phyloP scores from a whole-genome alignment of 2,329 filamentous ascomycete species.

The Diaporthe vexans region DNA sequence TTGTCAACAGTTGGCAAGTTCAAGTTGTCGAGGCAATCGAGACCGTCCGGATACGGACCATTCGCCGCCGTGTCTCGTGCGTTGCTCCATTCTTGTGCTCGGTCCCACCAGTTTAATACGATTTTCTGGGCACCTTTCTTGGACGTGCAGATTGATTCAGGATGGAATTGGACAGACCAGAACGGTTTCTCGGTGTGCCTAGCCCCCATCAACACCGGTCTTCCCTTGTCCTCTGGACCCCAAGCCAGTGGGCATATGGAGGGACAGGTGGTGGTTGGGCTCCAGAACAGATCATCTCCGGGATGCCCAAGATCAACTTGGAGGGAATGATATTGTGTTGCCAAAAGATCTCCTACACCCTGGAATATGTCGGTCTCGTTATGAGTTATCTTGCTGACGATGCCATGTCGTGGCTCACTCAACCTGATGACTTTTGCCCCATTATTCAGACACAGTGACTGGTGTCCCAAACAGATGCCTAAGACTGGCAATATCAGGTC shows the following conservation, averaged over 20 bases:
- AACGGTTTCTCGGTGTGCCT: background rate
- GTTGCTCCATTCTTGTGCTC: conserved; percentile 11
- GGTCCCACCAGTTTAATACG: conserved; percentile 10
- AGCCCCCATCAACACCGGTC: background rate
- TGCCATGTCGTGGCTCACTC: conserved; percentile 10
- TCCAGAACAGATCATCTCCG: background rate
- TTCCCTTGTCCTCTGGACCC: background rate
- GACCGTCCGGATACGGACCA: background rate
- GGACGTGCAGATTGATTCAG: background rate
- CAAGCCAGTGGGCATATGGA: background rate
- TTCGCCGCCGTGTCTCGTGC: background rate
- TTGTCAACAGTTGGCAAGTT: too few relatives aligned
- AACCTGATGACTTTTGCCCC: background rate
- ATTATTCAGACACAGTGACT: background rate
- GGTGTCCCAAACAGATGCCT: background rate
- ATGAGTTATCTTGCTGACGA: conserved; percentile 11
- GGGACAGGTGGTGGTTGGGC: background rate
- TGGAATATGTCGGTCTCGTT: conserved; percentile 9
- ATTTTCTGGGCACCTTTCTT: background rate
- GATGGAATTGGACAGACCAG: conserved; percentile 2
- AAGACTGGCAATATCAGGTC: background rate
- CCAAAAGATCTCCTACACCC: background rate
- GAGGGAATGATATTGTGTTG: conserved; percentile 5
- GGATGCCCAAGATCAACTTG: background rate
- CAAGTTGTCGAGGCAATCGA: background rate